phyloP scores from a whole-genome alignment of 164 flowering plant genomes.

The Stephania cephalantha region DNA sequence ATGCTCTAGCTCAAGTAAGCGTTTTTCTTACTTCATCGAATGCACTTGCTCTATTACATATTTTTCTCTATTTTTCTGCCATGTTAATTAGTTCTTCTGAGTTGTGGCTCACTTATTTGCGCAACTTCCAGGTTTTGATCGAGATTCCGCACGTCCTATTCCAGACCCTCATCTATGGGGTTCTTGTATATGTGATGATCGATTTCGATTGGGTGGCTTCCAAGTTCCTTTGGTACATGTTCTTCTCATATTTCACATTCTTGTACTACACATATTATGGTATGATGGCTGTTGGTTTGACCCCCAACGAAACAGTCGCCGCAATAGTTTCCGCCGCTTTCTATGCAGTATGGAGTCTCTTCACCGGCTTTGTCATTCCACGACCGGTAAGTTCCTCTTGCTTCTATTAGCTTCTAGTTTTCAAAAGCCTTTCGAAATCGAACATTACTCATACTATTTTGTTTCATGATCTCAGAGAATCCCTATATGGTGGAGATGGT shows the following conservation, averaged over 20 bases:
- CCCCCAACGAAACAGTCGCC: conserved; percentile 54
- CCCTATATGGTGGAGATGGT: conserved; percentile 58
- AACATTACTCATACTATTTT: neutral
- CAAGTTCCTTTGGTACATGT: conserved; percentile 56
- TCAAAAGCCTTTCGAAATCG: neutral
- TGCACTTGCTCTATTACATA: neutral
- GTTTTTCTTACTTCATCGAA: neutral
- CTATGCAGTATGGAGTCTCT: conserved; percentile 57
- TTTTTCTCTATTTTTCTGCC: neutral
- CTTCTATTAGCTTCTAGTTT: neutral
- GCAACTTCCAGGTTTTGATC: conserved; percentile 30
- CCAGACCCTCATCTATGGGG: conserved; percentile 37
- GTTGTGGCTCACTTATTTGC: conserved; percentile 8
- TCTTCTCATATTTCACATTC: conserved; percentile 57
- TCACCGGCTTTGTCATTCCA: conserved; percentile 57
- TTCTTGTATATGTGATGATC: conserved; percentile 56
- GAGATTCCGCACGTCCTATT: conserved; percentile 45
- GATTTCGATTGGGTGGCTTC: conserved; percentile 53
- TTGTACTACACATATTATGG: conserved; percentile 61
- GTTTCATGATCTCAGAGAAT: conserved; percentile 35
- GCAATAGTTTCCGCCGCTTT: conserved; percentile 48
- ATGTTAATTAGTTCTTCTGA: neutral
- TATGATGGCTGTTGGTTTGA: conserved; percentile 66
- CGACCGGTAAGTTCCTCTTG: conserved; percentile 34
- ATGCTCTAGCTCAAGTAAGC: conserved; percentile 52